Evolutionary conservation across 2,329 filamentous ascomycete genomes (phyloP), one percentile per base, ranked within the genome.

Genomic region (Botrytis porri): DNA sequence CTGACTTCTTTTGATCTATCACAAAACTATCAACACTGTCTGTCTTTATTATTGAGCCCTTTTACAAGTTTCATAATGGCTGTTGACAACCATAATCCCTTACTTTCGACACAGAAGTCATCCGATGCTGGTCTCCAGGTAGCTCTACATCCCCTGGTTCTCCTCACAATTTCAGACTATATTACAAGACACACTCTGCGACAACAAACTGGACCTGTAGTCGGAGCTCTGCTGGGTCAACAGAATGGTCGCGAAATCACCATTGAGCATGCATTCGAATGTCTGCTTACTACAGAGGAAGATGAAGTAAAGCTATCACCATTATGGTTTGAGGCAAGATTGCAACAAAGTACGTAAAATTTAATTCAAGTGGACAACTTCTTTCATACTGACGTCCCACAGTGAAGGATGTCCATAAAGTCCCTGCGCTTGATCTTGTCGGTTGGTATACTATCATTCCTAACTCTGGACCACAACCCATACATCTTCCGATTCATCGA

Each of bases 121-220:
- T 87, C 88, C 18, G 80, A 80, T 69, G 91, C 91, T 32, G 89
- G 90, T 69, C 89, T 97, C 62, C 91, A 94, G 76, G 89, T 94
- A 72, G 90, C 94, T 78, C 89, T 99, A 29, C 96, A 99, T 80
- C 96, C 96, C 39, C 90, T 99, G 66, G 95, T 97, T 70, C 92
- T 98, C 77, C 93, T 99, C 83, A 97, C 93, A 76, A 96, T 99
- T 79, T 97, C 95, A 78, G 96, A 99, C 83, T 97, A 97, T 82
- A 94, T 98, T 82, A 97, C 95, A 73, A 90, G 96, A 74, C 95
- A 97, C 82, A 93, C 91, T 1, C 87, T 97, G 73, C 90, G 96
- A 74, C 85, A 89, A 70, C 90, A 94, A 78, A 82, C 85, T 29
- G 93, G 93, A 0, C 94, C 94, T 25, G 88, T 98, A 29, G 88